Base-by-base conservation (phyloP, 177 flowering plant genomes). In the Telopea speciosissima region DNA sequence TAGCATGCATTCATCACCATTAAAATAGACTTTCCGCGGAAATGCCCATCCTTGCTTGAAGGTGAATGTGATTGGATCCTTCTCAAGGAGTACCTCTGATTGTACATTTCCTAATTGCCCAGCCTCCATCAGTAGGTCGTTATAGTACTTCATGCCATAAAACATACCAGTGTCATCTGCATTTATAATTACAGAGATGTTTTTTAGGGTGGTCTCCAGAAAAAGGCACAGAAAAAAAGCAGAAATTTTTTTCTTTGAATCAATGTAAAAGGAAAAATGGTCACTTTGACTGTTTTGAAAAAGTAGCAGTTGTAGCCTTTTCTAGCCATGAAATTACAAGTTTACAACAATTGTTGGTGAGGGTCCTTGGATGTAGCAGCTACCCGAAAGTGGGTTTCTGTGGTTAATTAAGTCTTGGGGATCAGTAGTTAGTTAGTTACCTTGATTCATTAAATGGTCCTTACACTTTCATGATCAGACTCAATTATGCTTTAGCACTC, bases 101-200 rank as follows among this genome's bases (percentile, higher is more conserved):
- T 90, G 97, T 17, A 89, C 85, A 65, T 90, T 90, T 28, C 97
- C 97, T 0, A 13, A 16, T 3, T 87, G 89, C 25, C 97, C 95
- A 9, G 94, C 93, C 80, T 89, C 91, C 92, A 89, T 88, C 31
- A 92, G 64, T 42, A 89, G 74, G 71, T 90, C 96, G 69, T 89
- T 92, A 82, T 84, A 92, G 79, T 75, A 89, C 63, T 89, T 92
- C 88, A 83, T 83, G 62, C 94, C 96, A 67, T 84, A 90, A 65
- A 90, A 89, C 96, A 89, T 90, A 6, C 87, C 97, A 0, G 92
- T 92, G 67, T 92, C 97, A 82, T 90, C 92, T 92, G 95, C 88
- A 75, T 21, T 69, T 40, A 68, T 45, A 68, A 69, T 24, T 52
- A 21, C 61, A 58, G 61, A 24, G n/a, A 0, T 21, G 0, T 3